Conservation (phyloP, 257 asterid genomes). For the Prunella vulgaris region DNA sequence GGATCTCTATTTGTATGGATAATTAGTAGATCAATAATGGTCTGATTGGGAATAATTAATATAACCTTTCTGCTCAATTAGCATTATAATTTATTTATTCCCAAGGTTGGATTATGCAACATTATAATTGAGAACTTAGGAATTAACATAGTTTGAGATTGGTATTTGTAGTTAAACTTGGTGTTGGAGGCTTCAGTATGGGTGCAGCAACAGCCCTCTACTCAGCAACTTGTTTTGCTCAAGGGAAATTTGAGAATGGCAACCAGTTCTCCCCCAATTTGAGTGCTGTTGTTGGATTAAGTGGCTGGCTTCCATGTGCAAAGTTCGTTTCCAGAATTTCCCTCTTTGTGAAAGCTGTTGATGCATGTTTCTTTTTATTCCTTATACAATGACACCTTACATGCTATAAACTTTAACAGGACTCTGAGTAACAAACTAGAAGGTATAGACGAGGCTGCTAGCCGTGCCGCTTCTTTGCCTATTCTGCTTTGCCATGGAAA, state of each 20-base stretch:
- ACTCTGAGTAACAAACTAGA: slow-evolving; percentile 44
- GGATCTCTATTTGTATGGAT: background rate
- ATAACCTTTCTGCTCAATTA: background rate
- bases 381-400: background rate
- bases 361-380: background rate
- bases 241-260: slow-evolving; percentile 65
- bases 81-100: background rate
- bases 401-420: slow-evolving; percentile 35
- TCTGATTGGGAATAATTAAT: background rate
- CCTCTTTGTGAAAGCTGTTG: background rate
- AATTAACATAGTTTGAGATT: background rate
- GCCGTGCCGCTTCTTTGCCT: slow-evolving; percentile 78
- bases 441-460: slow-evolving; percentile 50
- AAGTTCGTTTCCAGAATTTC: slow-evolving; percentile 41
- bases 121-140: background rate
- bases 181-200: slow-evolving; percentile 94
- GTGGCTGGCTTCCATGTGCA: slow-evolving; percentile 96
- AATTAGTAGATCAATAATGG: background rate
- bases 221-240: slow-evolving; percentile 66
- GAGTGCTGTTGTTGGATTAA: slow-evolving; percentile 76
- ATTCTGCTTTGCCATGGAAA: slow-evolving; percentile 76
- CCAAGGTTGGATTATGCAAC: background rate
- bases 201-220: slow-evolving; percentile 83
- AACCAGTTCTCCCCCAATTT: slow-evolving; percentile 54
- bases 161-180: slow-evolving; percentile 65